These are phyloP conservation scores for Verruconis gallopava DNA, from an alignment of 2,329 filamentous ascomycete genomes.

Conservation along the genomic window DNA sequence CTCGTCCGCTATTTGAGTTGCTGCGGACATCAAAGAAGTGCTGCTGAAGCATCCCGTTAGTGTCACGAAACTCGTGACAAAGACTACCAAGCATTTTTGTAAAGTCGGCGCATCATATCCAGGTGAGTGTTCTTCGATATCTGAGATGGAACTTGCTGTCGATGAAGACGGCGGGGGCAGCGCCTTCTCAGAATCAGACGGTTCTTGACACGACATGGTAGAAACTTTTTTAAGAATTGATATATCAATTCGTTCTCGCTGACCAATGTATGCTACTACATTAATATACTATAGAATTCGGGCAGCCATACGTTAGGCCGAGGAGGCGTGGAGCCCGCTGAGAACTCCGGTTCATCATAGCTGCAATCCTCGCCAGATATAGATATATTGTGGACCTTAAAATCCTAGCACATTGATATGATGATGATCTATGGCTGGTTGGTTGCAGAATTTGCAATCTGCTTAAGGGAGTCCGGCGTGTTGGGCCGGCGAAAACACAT, in stretches of 20 bases:
- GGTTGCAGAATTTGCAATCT: no score
- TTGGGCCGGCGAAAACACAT: no score
- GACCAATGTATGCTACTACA: background rate
- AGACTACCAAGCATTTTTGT: conserved; percentile 28
- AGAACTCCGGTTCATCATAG: no score
- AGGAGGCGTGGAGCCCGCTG: no score
- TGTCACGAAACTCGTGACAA: conserved; percentile 30
- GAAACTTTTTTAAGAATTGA: background rate
- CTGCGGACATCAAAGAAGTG: conserved; percentile 28
- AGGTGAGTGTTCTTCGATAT: background rate
- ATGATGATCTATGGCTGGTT: no score
- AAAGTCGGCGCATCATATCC: background rate
- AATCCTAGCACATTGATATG: no score
- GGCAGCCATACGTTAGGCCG: background rate
- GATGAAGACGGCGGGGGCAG: background rate
- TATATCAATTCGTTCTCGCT: background rate
- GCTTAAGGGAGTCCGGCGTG: no score
- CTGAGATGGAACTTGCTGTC: background rate
- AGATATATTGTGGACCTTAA: no score
- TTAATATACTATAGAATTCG: background rate
- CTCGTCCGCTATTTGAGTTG: conserved; percentile 27
- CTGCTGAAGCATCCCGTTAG: conserved; percentile 30
- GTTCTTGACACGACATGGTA: background rate
- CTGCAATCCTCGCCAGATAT: no score
- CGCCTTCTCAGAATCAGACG: background rate